These are phyloP conservation scores for Claviceps quebecensis DNA, from an alignment of 2,329 filamentous ascomycete species.

Conservation along the genomic window DNA sequence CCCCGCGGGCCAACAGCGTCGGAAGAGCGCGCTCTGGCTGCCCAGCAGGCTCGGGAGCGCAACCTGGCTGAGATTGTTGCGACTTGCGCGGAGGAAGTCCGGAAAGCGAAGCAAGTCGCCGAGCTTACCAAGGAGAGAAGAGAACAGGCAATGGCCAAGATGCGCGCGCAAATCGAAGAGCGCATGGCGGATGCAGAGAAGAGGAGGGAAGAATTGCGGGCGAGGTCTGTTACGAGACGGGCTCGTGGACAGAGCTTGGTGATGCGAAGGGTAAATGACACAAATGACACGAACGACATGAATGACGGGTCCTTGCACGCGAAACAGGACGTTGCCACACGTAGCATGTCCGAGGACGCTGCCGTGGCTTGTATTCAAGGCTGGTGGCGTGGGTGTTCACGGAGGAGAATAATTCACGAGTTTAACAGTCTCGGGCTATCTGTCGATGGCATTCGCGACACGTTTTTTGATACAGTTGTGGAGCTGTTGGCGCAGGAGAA, in stretches of 20 bases:
- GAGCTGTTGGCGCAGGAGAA: conserved; percentile 51
- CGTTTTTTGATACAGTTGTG: conserved; percentile 61
- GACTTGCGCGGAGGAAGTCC: conserved; percentile 69
- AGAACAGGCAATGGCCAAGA: conserved; percentile 55
- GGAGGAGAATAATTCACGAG: conserved; percentile 46
- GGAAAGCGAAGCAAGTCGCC: conserved; percentile 68
- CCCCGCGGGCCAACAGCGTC: conserved; percentile 50
- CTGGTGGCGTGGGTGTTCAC: conserved; percentile 50
- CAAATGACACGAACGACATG: neutral
- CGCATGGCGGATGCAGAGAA: conserved; percentile 64
- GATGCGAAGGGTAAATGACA: conserved; percentile 32
- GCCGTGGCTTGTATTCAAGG: conserved; percentile 55
- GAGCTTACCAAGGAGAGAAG: conserved; percentile 70
- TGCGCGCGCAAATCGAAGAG: conserved; percentile 65
- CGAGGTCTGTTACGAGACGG: conserved; percentile 37
- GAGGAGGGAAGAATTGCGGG: conserved; percentile 51
- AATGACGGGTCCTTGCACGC: conserved; percentile 32
- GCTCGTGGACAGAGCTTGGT: conserved; percentile 38
- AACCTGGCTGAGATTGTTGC: conserved; percentile 72
- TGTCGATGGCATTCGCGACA: conserved; percentile 55
- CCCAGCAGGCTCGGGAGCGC: conserved; percentile 63
- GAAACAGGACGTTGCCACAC: conserved; percentile 30
- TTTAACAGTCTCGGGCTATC: conserved; percentile 55
- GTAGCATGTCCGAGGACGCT: conserved; percentile 39
- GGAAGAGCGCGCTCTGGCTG: conserved; percentile 64